Evolutionary conservation across 2,329 filamentous ascomycete genomes (phyloP).

Genomic region (Aaosphaeria pasadenensis): DNA sequence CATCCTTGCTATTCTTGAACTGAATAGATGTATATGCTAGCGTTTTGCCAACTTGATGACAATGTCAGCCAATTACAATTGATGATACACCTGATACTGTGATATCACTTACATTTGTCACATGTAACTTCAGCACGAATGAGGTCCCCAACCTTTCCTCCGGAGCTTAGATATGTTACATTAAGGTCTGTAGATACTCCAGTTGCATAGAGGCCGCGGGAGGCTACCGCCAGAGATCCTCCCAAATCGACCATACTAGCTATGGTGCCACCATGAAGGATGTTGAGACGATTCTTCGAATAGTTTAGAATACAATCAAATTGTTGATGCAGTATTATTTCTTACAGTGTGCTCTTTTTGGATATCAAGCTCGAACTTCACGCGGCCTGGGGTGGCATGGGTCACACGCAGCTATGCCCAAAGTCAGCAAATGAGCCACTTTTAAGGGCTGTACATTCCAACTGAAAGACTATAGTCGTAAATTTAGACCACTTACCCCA

Average conservation of each 20-base stretch:
- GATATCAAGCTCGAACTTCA: conserved; percentile 75
- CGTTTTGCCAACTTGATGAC: conserved; percentile 57
- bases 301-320: not conserved
- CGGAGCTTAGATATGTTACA: conserved; percentile 63
- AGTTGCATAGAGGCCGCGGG: conserved; percentile 61
- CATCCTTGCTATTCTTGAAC: conserved; percentile 58
- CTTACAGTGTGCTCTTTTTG: conserved; percentile 70
- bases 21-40: conserved; percentile 62
- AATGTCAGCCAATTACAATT: conserved; percentile 17
- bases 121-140: conserved; percentile 61
- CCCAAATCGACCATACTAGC: conserved; percentile 71
- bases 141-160: conserved; percentile 61
- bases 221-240: conserved; percentile 64
- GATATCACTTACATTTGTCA: conserved; percentile 56
- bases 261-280: conserved; percentile 75
- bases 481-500: conserved; percentile 25
- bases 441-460: not conserved
- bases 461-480: not conserved
- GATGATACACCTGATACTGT: not conserved
- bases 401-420: conserved; percentile 61
- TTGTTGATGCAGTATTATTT: not conserved
- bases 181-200: conserved; percentile 67
- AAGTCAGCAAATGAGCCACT: not conserved
- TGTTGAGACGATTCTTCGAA: conserved; percentile 68
- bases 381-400: conserved; percentile 61